A percentile compares a stretch with the other conserved stretches of the same genome.
phyloP scores from a whole-genome alignment of 2,329 filamentous ascomycete genomes.

The Pleurostoma richardsiae region DNA sequence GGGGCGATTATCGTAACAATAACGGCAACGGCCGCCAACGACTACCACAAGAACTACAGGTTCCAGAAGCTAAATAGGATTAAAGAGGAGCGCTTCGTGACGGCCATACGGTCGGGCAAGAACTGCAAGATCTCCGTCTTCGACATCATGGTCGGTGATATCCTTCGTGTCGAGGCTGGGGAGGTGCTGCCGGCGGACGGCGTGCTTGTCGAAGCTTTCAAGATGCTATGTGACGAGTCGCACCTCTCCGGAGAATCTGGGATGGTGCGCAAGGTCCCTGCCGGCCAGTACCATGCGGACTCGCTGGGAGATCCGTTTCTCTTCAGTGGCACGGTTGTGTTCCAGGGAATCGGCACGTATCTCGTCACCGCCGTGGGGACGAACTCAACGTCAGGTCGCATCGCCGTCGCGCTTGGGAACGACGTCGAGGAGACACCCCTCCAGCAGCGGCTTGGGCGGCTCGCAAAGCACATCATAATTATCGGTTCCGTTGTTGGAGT shows the following conservation, averaged over 20 bases:
- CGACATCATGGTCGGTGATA: constrained; percentile 68
- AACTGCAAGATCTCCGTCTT: constrained; percentile 65
- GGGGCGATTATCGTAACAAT: constrained; percentile 60
- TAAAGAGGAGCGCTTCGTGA: constrained; percentile 71
- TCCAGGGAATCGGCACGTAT: constrained; percentile 71
- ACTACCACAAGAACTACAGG: constrained; percentile 77
- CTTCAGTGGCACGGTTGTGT: constrained; percentile 72
- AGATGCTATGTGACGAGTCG: constrained; percentile 68
- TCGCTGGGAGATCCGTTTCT: constrained; percentile 72
- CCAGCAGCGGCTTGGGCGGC: constrained; percentile 70
- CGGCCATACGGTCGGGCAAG: constrained; percentile 70
- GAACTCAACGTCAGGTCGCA: constrained; percentile 72
- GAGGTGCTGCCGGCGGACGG: constrained; percentile 69
- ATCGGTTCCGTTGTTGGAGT: constrained; percentile 33
- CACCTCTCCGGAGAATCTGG: constrained; percentile 74
- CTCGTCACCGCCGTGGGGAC: constrained; percentile 70
- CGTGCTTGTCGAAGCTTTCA: constrained; percentile 62
- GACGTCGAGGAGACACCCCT: constrained; percentile 74
- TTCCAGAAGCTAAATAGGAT: constrained; percentile 78
- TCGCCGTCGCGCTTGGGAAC: constrained; percentile 71
- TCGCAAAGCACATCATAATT: constrained; percentile 67
- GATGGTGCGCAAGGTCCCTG: constrained; percentile 61
- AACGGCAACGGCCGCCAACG: constrained; percentile 39
- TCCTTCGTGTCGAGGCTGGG: constrained; percentile 68
- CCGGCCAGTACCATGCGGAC: constrained; percentile 51